Evolutionary conservation across 805 yeast genomes (phyloP).

Genomic region (Kodamaea nitidulidarum): DNA sequence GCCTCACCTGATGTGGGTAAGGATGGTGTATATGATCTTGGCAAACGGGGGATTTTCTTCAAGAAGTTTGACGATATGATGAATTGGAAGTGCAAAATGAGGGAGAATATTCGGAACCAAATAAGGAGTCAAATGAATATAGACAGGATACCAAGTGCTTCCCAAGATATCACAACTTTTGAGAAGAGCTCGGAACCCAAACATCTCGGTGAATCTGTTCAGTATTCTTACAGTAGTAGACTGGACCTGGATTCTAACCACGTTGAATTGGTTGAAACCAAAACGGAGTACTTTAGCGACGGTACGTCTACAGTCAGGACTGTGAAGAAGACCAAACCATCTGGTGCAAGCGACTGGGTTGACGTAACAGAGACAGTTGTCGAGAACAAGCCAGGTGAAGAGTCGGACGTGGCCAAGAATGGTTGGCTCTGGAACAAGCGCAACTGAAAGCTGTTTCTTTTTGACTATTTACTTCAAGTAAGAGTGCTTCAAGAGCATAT

Average conservation of each 20-base stretch:
- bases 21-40: conserved; percentile 31
- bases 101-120: background rate
- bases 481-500: too few relatives aligned
- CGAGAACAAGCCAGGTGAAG: conserved; percentile 9
- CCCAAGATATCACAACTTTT: background rate
- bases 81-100: conserved; percentile 56
- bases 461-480: too few relatives aligned
- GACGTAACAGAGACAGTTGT: conserved; percentile 23
- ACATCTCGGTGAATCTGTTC: conserved; percentile 27
- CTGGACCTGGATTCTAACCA: conserved; percentile 25
- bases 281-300: conserved; percentile 32
- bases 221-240: conserved; percentile 19
- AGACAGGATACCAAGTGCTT: too few relatives aligned
- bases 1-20: conserved; percentile 3
- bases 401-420: background rate
- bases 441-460: background rate
- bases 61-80: conserved; percentile 59
- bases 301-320: conserved; percentile 34
- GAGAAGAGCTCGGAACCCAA: conserved; percentile 1
- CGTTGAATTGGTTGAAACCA: conserved; percentile 26
- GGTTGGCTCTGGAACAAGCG: conserved; percentile 25
- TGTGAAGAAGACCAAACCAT: conserved; percentile 29
- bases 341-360: conserved; percentile 32
- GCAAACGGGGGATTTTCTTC: conserved; percentile 59
- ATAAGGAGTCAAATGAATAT: too few relatives aligned